Evolutionary conservation across 352 stramenopile genomes (phyloP).

Genomic region (Pythium dissimile): DNA sequence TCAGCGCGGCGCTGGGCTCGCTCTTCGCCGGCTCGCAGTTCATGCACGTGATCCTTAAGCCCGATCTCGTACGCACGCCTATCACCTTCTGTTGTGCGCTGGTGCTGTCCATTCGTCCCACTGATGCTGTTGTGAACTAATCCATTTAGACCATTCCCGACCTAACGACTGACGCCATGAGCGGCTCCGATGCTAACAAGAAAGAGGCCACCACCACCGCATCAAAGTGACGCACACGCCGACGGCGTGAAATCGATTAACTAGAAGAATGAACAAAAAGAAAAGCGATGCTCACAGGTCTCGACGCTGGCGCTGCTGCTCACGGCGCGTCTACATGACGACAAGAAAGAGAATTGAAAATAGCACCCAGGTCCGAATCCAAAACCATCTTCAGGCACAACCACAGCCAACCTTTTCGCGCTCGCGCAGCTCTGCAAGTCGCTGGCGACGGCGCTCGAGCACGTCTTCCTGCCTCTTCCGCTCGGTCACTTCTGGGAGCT

Average conservation of each 20-base stretch:
- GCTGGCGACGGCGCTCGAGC: constrained; percentile 53
- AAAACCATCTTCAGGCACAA: background rate
- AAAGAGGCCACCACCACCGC: background rate
- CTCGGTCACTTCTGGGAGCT: constrained; percentile 73
- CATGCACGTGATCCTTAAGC: constrained; percentile 83
- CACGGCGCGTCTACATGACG: constrained; percentile 33
- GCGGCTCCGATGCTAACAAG: no score
- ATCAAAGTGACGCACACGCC: background rate
- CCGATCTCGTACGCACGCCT: constrained; percentile 60
- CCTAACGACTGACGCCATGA: no score
- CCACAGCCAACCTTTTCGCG: constrained; percentile 51
- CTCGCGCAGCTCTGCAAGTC: constrained; percentile 59
- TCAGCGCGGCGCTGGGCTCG: constrained; percentile 65
- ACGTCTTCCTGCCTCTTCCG: constrained; percentile 71
- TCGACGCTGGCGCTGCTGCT: constrained; percentile 51
- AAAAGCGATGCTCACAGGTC: no score
- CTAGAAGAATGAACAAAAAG: no score
- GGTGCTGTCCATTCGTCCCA: no score
- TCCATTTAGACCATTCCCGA: constrained; percentile 45
- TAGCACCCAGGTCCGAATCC: background rate
- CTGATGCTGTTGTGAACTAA: no score
- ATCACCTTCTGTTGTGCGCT: background rate
- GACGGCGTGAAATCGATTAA: no score
- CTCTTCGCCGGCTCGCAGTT: constrained; percentile 80
- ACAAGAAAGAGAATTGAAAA: background rate